A percentile compares a stretch with the other conserved stretches of the same genome.
Conservation (phyloP, 306 rosid species). For the Pyrus bretschneideri region DNA sequence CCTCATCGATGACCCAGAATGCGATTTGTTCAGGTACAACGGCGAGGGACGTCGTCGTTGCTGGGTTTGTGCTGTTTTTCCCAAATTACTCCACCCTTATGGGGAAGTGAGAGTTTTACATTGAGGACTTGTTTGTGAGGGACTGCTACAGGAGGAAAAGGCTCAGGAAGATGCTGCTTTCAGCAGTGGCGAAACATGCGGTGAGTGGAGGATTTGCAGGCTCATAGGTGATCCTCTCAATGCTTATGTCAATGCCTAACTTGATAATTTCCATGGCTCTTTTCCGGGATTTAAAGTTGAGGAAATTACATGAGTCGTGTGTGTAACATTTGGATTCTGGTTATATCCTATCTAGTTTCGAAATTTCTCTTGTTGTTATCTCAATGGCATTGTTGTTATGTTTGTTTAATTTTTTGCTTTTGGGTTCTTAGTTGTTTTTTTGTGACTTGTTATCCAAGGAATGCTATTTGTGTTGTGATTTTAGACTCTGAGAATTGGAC, state of each 20-base stretch:
- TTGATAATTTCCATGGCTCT: neutral
- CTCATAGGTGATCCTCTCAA: conserved; percentile 60
- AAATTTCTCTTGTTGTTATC: neutral
- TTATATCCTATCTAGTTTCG: neutral
- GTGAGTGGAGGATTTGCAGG: conserved; percentile 88
- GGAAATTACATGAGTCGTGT: neutral
- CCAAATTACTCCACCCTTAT: conserved; percentile 63
- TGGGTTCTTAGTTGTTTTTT: neutral
- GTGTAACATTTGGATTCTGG: neutral
- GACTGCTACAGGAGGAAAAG: conserved; percentile 79
- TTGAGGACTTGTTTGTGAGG: conserved; percentile 77
- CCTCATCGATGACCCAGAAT: conserved; percentile 59
- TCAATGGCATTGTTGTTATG: neutral
- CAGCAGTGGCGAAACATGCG: conserved; percentile 78
- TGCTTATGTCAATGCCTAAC: conserved; percentile 35
- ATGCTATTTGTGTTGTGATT: neutral
- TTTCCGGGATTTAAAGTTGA: neutral
- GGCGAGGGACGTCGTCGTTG: conserved; percentile 25
- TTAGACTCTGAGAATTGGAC: neutral
- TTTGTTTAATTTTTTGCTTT: neutral
- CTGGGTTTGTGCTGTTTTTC: conserved; percentile 72
- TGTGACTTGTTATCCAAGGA: neutral
- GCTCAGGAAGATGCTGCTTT: conserved; percentile 52
- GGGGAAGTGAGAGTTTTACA: conserved; percentile 67
- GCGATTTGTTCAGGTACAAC: conserved; percentile 26